Conservation (phyloP, 1,139 yeast genomes). For the Pichia sp. region DNA sequence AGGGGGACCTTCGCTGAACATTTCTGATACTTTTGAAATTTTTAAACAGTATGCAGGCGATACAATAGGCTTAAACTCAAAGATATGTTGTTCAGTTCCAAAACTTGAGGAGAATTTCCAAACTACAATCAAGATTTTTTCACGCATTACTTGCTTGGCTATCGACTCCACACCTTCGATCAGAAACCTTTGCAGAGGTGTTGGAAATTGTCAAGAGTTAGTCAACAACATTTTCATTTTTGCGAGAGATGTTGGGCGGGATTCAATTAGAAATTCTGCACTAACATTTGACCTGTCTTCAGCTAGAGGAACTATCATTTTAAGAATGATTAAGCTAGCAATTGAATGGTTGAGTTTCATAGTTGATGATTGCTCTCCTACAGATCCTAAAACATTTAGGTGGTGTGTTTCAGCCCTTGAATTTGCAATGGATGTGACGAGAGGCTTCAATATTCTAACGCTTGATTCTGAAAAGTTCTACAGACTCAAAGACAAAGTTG, state of each 20-base stretch:
- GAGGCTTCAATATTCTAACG: slow-evolving; percentile 83
- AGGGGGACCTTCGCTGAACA: slow-evolving; percentile 47
- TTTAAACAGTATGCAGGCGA: slow-evolving; percentile 54
- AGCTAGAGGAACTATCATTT: slow-evolving; percentile 64
- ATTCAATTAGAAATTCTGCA: slow-evolving; percentile 62
- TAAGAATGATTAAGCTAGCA: slow-evolving; percentile 69
- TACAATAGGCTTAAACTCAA: slow-evolving; percentile 47
- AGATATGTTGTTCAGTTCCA: slow-evolving; percentile 67
- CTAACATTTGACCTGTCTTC: slow-evolving; percentile 33
- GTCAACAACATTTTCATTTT: slow-evolving; percentile 74
- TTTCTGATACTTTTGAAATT: slow-evolving; percentile 42
- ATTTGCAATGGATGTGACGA: slow-evolving; percentile 92
- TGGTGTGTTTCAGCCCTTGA: slow-evolving; percentile 97
- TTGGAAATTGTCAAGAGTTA: slow-evolving; percentile 62
- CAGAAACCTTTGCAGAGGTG: slow-evolving; percentile 45
- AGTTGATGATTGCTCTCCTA: slow-evolving; percentile 91
- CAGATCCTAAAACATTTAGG: slow-evolving; percentile 84
- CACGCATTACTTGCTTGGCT: slow-evolving; percentile 63
- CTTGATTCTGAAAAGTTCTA: slow-evolving; percentile 74
- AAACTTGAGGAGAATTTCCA: slow-evolving; percentile 72
- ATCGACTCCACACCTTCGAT: slow-evolving; percentile 60
- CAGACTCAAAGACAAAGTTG: slow-evolving; percentile 72
- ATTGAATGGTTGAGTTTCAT: slow-evolving; percentile 91
- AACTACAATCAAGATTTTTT: slow-evolving; percentile 62
- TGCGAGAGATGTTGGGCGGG: slow-evolving; percentile 79